Conservation (phyloP, 192 early-diverging fungal species). For the Coemansia erecta region DNA sequence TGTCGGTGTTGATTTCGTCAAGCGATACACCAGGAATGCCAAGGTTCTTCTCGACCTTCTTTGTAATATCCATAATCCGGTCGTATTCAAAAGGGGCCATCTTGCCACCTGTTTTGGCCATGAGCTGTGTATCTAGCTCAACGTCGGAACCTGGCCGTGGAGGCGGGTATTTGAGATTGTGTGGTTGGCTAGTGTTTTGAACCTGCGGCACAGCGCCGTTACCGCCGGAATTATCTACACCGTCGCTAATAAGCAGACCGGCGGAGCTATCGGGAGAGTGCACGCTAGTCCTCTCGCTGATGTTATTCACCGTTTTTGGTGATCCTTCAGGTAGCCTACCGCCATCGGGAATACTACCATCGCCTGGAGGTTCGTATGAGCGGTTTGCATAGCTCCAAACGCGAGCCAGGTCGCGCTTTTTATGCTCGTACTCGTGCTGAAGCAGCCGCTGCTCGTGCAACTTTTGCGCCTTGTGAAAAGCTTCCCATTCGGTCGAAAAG, state of each 20-base stretch:
- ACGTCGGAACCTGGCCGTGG: too few species aligned
- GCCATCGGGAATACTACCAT: too few species aligned
- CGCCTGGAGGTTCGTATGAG: conserved; percentile 14
- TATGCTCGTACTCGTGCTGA: conserved; percentile 24
- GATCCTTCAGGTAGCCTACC: too few species aligned
- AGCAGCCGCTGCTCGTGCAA: conserved; percentile 29
- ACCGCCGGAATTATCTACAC: background rate
- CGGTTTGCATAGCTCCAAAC: conserved; percentile 33
- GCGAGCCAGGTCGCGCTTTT: conserved; percentile 17
- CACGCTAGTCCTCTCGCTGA: background rate
- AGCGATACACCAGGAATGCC: conserved; percentile 36
- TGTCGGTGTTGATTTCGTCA: conserved; percentile 14
- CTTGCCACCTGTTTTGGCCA: background rate
- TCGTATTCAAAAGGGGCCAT: conserved; percentile 40
- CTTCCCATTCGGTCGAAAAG: conserved; percentile 55
- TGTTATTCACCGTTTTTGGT: too few species aligned
- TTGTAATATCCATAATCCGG: conserved; percentile 22
- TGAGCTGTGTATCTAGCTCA: too few species aligned
- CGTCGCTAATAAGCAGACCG: background rate
- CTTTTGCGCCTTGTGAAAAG: conserved; percentile 45
- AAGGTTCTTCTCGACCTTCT: conserved; percentile 32
- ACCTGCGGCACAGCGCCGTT: too few species aligned
- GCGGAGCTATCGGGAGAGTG: background rate
- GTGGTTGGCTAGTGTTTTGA: too few species aligned
- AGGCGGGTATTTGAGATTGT: too few species aligned